Evolutionary conservation across 169 alveolate species (phyloP).

Genomic region (Plasmodium blacklocki): DNA sequence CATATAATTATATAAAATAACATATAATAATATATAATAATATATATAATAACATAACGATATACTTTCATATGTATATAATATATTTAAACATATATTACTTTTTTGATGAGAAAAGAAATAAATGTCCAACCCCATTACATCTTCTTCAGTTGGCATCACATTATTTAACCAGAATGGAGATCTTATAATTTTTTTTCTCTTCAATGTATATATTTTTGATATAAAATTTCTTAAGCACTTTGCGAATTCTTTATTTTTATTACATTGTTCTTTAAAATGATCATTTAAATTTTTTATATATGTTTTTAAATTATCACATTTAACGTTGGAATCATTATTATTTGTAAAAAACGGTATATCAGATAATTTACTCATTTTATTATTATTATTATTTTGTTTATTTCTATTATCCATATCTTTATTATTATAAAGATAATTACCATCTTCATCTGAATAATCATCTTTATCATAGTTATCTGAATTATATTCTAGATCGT

Average conservation of each 20-base stretch:
- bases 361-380: background rate
- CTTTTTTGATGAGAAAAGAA: constrained; percentile 27
- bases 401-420: constrained; percentile 8
- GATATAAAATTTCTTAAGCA: constrained; percentile 5
- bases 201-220: constrained; percentile 20
- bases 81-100: constrained; percentile 3
- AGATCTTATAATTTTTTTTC: constrained; percentile 23
- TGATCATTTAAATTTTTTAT: constrained; percentile 48
- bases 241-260: constrained; percentile 30
- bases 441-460: background rate
- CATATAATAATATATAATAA: too few relatives aligned
- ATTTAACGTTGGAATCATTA: constrained; percentile 3
- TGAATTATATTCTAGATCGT: constrained; percentile 4
- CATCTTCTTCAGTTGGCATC: constrained; percentile 54
- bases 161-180: constrained; percentile 31
- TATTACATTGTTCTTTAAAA: constrained; percentile 43
- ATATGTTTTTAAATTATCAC: constrained; percentile 29
- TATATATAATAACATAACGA: too few relatives aligned
- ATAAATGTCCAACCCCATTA: constrained; percentile 20
- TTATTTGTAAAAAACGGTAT: constrained; percentile 3
- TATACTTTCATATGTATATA: too few relatives aligned
- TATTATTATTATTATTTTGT: background rate
- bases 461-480: background rate
- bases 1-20: too few relatives aligned
- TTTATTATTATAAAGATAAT: background rate